Conservation (phyloP, 257 asterid genomes). For the Solanum chiquidenum region DNA sequence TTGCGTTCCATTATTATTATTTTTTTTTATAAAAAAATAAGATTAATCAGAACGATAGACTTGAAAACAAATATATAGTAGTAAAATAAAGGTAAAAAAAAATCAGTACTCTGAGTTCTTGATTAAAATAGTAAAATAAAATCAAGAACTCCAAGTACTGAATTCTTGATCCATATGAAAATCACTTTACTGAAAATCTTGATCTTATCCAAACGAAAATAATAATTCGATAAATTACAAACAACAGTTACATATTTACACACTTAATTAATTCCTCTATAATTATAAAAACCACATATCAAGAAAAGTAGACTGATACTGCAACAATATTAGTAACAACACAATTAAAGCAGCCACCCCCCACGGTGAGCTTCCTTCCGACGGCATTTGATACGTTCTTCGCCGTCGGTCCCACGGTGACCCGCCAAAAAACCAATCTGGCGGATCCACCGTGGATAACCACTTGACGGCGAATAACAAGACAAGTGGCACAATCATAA, state of each 20-base stretch:
- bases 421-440: conserved; percentile 24
- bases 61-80: not conserved
- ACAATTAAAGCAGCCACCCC: conserved; percentile 73
- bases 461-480: conserved; percentile 44
- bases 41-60: too few relatives aligned
- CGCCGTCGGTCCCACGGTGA: conserved; percentile 46
- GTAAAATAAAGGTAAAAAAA: too few relatives aligned
- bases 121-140: not conserved
- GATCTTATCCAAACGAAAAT: not conserved
- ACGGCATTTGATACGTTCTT: conserved; percentile 7
- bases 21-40: too few relatives aligned
- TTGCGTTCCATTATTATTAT: too few relatives aligned
- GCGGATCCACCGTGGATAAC: conserved; percentile 37
- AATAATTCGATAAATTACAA: not conserved
- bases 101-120: not conserved
- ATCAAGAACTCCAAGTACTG: not conserved
- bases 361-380: conserved; percentile 81
- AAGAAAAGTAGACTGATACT: conserved; percentile 64
- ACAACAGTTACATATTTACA: not conserved
- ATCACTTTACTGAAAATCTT: not conserved
- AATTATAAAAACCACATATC: conserved; percentile 52
- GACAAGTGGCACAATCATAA: conserved; percentile 50
- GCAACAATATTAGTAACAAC: conserved; percentile 54
- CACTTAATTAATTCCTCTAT: not conserved
- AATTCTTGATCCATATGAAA: not conserved